Percentiles rank a stretch among this genome's conserved stretches.
phyloP scores from a whole-genome alignment of 257 asterid genomes.

The Solanum neorickii region DNA sequence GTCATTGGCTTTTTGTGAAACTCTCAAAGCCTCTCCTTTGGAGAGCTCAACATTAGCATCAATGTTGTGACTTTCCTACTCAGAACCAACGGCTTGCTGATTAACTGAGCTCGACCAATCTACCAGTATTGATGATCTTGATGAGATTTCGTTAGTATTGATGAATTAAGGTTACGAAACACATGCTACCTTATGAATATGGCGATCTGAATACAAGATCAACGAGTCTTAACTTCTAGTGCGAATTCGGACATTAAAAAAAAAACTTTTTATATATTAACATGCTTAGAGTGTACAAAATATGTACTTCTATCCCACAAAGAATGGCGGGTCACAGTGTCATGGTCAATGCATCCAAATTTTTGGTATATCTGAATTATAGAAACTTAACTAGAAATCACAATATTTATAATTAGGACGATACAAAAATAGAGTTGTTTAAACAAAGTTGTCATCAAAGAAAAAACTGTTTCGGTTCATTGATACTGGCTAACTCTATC shows the following conservation, averaged over 20 bases:
- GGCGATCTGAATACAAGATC: neutral
- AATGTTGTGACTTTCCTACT: neutral
- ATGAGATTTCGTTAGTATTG: neutral
- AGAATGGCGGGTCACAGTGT: neutral
- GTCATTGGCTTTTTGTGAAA: neutral
- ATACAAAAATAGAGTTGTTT: neutral
- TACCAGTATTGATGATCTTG: neutral
- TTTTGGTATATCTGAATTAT: neutral
- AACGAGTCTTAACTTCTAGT: neutral
- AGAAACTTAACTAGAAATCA: neutral
- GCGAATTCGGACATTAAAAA: neutral
- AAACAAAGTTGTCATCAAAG: neutral
- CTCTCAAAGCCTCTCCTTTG: neutral
- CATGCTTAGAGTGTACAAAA: neutral
- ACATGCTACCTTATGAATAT: neutral
- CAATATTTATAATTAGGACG: neutral
- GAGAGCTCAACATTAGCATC: neutral
- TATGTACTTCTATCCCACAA: neutral
- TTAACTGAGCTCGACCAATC: neutral
- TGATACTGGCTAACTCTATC: neutral
- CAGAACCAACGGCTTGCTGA: neutral
- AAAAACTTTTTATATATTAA: neutral
- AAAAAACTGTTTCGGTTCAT: neutral
- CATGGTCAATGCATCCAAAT: neutral
- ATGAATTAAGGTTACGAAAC: neutral